Evolutionary conservation across 306 rosid species (phyloP), one percentile per base, ranked within the genome.

Genomic region (Acmispon strigosus): DNA sequence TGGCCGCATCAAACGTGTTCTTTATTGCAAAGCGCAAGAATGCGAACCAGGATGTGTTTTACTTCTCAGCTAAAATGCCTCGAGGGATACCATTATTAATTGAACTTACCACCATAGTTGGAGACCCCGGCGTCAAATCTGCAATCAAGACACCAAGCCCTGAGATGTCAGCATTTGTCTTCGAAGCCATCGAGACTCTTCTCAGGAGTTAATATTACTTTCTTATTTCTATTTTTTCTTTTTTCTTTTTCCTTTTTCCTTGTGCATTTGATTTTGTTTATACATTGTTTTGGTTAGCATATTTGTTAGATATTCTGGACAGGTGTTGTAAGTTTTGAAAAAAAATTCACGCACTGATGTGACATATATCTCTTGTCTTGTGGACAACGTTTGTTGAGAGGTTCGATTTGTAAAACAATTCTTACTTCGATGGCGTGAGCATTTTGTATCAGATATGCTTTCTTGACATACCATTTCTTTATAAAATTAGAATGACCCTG

Each of bases 101-200:
- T 37, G 96, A 94, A 78, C 91, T 94, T 44, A 90, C 97, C 61
- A 86, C 96, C 2, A 81, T 76, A 34, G 67, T 86, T 1, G 91
- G 93, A 66, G 84, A 61, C 76, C 92, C 97, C 4, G 99, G 96
- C 14, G 69, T 91, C 77, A 89, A 94, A 84, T 84, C 88, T 60
- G 99, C 99, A 24, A 80, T 89, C 88, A 94, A 94, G 87, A 94
- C 99, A 66, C 97, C 97, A 16, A 87, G 80, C 82, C 88, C 90
- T 8, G 97, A 94, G 67, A 80, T 88, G 81, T 81, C 96, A n/a
- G 76, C 90, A 22, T 73, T 94, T 74, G 77, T 94, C 83, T 94
- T 91, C 4, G 96, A 94, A 81, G 83, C 97, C 70, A 12, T 94
- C 1, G 99, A 94, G 86, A 76, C 85, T 47, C 90, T 94, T 49